Conservation (phyloP, 2,329 filamentous ascomycete genomes). For the Plenodomus lindquistii region DNA sequence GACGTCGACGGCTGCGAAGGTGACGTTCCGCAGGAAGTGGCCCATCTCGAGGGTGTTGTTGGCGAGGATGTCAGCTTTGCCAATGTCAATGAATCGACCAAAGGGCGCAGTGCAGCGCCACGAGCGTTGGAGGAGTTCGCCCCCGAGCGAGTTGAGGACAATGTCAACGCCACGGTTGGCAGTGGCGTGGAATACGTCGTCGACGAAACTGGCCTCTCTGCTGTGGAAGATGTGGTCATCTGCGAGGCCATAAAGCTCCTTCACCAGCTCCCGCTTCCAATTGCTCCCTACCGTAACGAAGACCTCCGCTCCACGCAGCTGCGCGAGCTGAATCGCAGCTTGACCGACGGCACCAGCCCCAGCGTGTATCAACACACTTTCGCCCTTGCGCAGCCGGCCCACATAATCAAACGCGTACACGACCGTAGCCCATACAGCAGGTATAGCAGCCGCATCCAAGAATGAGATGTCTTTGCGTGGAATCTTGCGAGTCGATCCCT, state of each 20-base stretch:
- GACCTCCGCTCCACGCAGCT: conserved; percentile 19
- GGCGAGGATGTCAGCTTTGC: conserved; percentile 17
- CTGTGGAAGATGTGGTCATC: conserved; percentile 39
- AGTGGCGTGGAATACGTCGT: conserved; percentile 27
- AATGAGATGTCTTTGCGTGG: conserved; percentile 10
- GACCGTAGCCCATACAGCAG: conserved; percentile 13
- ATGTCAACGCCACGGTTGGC: conserved; percentile 39
- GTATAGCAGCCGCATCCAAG: conserved; percentile 13
- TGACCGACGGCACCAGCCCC: conserved; percentile 28
- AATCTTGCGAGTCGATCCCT: conserved; percentile 4
- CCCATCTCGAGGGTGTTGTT: conserved; percentile 17
- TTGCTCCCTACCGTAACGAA: conserved; percentile 20
- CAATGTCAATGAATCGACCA: conserved; percentile 37
- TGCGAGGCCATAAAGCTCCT: conserved; percentile 23
- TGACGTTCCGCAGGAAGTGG: conserved; percentile 12
- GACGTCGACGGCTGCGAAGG: conserved; percentile 9
- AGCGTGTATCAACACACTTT: conserved; percentile 33
- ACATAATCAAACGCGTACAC: conserved; percentile 26
- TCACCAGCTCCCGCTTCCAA: conserved; percentile 11
- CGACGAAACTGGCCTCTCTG: conserved; percentile 31
- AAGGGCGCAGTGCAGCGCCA: conserved; percentile 34
- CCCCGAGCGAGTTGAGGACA: conserved; percentile 37
- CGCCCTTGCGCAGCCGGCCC: conserved; percentile 28
- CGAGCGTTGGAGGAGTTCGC: conserved; percentile 25
- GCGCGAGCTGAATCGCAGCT: conserved; percentile 25